phyloP scores from a whole-genome alignment of 768 basidiomycete species.

The Pisolithus albus region DNA sequence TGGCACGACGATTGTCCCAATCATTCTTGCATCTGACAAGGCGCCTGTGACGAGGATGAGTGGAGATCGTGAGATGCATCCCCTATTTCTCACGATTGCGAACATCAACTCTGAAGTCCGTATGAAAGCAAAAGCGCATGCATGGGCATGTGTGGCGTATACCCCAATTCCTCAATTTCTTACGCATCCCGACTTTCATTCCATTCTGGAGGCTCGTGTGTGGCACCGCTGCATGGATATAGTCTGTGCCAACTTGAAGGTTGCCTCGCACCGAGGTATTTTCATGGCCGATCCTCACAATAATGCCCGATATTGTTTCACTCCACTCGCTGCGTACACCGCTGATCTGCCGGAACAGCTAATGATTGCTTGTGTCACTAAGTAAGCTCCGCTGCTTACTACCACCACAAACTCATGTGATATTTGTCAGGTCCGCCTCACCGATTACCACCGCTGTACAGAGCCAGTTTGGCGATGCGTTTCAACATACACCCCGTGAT shows the following conservation, averaged over 20 bases:
- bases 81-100: conserved; percentile 4
- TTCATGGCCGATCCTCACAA: neutral
- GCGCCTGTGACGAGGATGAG: conserved; percentile 3
- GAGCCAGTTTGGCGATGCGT: too few species aligned
- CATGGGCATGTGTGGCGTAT: conserved; percentile 3
- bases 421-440: neutral
- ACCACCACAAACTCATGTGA: too few species aligned
- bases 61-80: conserved; percentile 4
- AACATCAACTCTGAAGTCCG: conserved; percentile 5
- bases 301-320: too few species aligned
- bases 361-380: too few species aligned
- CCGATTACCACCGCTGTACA: too few species aligned
- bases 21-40: conserved; percentile 16
- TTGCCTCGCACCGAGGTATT: neutral
- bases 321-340: too few species aligned
- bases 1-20: conserved; percentile 11
- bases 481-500: too few species aligned
- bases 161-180: neutral
- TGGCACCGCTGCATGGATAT: conserved; percentile 2
- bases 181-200: neutral
- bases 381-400: too few species aligned
- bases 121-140: neutral
- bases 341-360: too few species aligned
- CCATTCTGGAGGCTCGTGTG: neutral
- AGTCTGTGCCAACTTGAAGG: neutral